Evolutionary conservation across 352 stramenopile species (phyloP), one percentile per base, ranked within the genome.

Genomic region (Globisporangium uncinulatum): DNA sequence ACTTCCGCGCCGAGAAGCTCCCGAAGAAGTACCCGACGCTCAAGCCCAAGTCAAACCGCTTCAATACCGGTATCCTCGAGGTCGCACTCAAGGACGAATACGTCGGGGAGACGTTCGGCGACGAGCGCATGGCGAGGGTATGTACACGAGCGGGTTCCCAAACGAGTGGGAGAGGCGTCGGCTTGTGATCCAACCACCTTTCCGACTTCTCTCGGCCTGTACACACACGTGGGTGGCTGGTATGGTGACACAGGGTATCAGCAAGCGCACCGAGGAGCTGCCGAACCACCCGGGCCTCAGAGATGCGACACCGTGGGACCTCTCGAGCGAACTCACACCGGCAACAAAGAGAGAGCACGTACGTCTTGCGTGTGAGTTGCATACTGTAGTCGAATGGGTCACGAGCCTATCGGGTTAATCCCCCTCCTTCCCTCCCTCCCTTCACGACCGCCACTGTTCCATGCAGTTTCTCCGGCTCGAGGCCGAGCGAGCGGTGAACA

Each of bases 1-100:
- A 93, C 62, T 90, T 81, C 42, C 80, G 86, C 14, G 86, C 86
- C 51, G 83, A 95, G 66, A 87, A 88, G 54, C 63, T 95, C 11
- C 86, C 86, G 8, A 81, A 76, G 48, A 94, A 94, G 51, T 87
- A 86, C 36, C 79, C 79, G 20, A 87, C 76, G 32, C 48, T 81
- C 52, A 83, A 89, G 47, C 70, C 81, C 7, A 89, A 85, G 54
- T 64, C 74, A 3, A 90, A 89, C 50, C 76, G 78, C 57, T 95
- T 94, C 63, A 93, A 91, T 59, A 85, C 67, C 36, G 83, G 81
- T 15, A 86, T 91, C 43, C 58, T 95, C 36, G 70, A 89, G 53
- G 81, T 87, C n/a, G 64, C 67, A 17, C 60, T 90, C 4, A 77
- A 79, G 39, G 69, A 83, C 52, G 75, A 88, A 42, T 79, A 87